phyloP scores from a whole-genome alignment of 1,284 basidiomycete genomes.

The Puccinia sorghi region DNA sequence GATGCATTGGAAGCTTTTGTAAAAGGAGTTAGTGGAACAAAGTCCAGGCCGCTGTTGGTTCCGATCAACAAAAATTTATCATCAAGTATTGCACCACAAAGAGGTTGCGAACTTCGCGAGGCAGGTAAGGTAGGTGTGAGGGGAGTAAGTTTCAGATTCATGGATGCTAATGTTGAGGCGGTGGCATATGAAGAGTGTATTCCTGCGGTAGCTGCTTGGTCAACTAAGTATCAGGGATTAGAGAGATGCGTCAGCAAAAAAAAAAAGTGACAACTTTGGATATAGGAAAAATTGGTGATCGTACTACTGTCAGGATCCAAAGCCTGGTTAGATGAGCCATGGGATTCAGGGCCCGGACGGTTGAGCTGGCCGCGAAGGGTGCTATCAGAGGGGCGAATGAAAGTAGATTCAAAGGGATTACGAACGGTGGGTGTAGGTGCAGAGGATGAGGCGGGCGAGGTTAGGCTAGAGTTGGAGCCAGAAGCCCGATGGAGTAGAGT shows the following conservation, averaged over 20 bases:
- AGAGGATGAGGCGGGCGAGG: conserved; percentile 18
- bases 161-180: conserved; percentile 45
- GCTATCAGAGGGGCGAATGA: conserved; percentile 13
- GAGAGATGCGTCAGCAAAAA: neutral
- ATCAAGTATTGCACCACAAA: conserved; percentile 56
- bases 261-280: too few relatives aligned
- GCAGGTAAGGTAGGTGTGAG: conserved; percentile 53
- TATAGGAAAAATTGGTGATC: neutral
- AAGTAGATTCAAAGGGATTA: conserved; percentile 33
- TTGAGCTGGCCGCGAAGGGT: neutral
- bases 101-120: conserved; percentile 53
- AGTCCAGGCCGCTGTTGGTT: conserved; percentile 55
- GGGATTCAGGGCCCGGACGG: conserved; percentile 3
- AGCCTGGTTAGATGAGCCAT: conserved; percentile 12
- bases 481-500: conserved; percentile 32
- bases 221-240: neutral
- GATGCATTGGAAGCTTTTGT: conserved; percentile 31
- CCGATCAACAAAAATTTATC: conserved; percentile 56
- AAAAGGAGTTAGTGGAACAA: conserved; percentile 53
- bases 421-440: conserved; percentile 4
- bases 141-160: conserved; percentile 52
- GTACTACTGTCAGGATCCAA: conserved; percentile 4
- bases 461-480: conserved; percentile 21
- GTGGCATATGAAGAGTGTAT: conserved; percentile 9
- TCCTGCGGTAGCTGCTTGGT: neutral